phyloP scores from a whole-genome alignment of 1,284 basidiomycete species.

The Ganoderma resinaceum region DNA sequence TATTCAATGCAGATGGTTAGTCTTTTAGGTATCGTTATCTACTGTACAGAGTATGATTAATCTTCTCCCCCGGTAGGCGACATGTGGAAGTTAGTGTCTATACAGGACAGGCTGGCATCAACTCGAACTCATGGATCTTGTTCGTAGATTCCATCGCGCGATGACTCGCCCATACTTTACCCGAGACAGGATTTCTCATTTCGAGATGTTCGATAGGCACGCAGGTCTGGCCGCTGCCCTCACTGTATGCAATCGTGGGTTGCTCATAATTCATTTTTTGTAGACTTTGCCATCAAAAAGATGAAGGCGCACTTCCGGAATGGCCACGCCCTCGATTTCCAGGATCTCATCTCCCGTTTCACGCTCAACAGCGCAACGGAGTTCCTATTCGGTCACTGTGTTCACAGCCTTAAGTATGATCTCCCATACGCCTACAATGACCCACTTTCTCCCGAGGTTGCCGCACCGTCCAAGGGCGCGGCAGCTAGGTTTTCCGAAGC shows the following conservation, averaged over 20 bases:
- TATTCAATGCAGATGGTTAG: conserved; percentile 33
- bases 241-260: no score
- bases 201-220: conserved; percentile 28
- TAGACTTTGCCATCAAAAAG: conserved; percentile 26
- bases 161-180: conserved; percentile 39
- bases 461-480: background rate
- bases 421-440: conserved; percentile 42
- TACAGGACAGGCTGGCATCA: no score
- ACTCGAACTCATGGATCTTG: background rate
- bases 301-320: conserved; percentile 28
- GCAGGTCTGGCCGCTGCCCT: conserved; percentile 13
- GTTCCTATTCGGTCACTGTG: conserved; percentile 49
- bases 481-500: conserved; percentile 42
- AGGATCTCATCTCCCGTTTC: conserved; percentile 46
- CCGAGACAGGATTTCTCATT: conserved; percentile 30
- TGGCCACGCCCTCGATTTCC: conserved; percentile 28
- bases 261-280: background rate
- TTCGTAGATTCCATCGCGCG: conserved; percentile 33
- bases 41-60: background rate
- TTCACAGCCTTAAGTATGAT: conserved; percentile 41
- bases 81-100: conserved; percentile 36
- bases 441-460: background rate
- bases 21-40: background rate
- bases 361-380: conserved; percentile 50
- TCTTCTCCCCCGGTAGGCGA: conserved; percentile 30